Evolutionary conservation across 1,284 basidiomycete species (phyloP).

Genomic region (Taiwanofungus camphoratus): DNA sequence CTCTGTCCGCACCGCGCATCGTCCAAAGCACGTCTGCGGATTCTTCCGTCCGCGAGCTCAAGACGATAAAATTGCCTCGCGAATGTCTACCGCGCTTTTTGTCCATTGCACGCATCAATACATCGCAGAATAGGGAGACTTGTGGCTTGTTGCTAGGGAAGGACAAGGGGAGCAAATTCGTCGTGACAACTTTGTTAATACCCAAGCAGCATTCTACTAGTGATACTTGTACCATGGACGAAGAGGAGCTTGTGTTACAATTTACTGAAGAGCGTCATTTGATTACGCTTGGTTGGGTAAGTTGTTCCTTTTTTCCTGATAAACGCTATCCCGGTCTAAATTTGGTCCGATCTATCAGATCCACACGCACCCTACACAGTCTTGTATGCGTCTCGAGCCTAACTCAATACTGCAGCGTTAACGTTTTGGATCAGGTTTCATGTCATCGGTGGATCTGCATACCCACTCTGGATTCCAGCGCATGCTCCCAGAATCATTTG

Average conservation of each 20-base stretch:
- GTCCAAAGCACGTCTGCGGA: constrained; percentile 27
- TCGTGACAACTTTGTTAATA: constrained; percentile 71
- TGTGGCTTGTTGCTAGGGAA: constrained; percentile 61
- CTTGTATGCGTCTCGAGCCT: constrained; percentile 40
- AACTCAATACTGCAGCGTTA: too few relatives aligned
- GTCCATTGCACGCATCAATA: constrained; percentile 60
- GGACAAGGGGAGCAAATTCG: constrained; percentile 50
- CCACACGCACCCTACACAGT: constrained; percentile 88
- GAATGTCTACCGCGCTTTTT: constrained; percentile 70
- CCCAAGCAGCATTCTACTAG: constrained; percentile 81
- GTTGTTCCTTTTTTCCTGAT: constrained; percentile 23
- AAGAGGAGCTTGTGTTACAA: constrained; percentile 79
- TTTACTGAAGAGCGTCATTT: constrained; percentile 75
- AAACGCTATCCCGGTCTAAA: constrained; percentile 1
- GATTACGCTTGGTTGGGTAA: constrained; percentile 85
- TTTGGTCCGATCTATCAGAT: constrained; percentile 55
- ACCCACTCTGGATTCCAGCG: constrained; percentile 84
- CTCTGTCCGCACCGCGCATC: constrained; percentile 16
- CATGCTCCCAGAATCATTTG: constrained; percentile 87
- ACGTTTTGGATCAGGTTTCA: constrained; percentile 53
- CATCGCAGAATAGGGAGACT: constrained; percentile 54
- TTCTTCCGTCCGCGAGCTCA: constrained; percentile 35
- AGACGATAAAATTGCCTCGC: constrained; percentile 60
- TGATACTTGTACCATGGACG: constrained; percentile 85
- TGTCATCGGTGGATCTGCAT: constrained; percentile 86